These are phyloP conservation scores for Cryomyces minteri DNA, from an alignment of 495 filamentous ascomycete species.

Conservation along the genomic window DNA sequence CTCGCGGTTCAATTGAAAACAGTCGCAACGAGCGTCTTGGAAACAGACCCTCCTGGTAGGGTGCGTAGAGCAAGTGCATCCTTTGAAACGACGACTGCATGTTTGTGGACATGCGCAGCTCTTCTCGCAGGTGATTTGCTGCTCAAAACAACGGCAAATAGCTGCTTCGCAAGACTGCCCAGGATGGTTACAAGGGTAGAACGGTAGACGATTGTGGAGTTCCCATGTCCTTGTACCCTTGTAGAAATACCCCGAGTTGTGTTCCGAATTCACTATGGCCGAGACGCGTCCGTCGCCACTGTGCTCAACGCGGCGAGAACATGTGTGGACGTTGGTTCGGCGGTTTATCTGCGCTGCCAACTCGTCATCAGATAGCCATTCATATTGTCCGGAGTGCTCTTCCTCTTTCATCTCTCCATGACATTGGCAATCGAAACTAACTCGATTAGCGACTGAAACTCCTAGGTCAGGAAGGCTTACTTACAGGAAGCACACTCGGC, in stretches of 20 bases:
- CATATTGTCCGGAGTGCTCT: too few species aligned
- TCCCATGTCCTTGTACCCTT: conserved; percentile 1
- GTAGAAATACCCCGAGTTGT: background rate
- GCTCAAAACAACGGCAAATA: conserved; percentile 32
- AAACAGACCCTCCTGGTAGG: conserved; percentile 30
- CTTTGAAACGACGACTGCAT: conserved; percentile 45
- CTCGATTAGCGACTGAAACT: conserved; percentile 4
- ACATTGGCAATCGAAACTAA: conserved; percentile 12
- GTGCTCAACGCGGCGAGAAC: conserved; percentile 6
- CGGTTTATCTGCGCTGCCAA: background rate
- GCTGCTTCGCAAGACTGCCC: conserved; percentile 21
- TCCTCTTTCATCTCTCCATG: conserved; percentile 15
- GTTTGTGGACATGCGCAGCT: conserved; percentile 39
- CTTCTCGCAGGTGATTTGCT: conserved; percentile 44
- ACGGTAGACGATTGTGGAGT: conserved; percentile 13
- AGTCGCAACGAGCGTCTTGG: conserved; percentile 34
- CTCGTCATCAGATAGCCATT: conserved; percentile 1
- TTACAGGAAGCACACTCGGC: conserved; percentile 6
- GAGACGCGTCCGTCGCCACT: conserved; percentile 1
- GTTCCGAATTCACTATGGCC: background rate
- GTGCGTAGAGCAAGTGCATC: conserved; percentile 36
- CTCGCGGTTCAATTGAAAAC: conserved; percentile 42
- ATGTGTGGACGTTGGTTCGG: background rate
- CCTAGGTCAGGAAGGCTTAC: background rate
- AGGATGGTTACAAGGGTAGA: conserved; percentile 21